Conservation (phyloP, 768 basidiomycete species). For the Gymnopilus dilepis region DNA sequence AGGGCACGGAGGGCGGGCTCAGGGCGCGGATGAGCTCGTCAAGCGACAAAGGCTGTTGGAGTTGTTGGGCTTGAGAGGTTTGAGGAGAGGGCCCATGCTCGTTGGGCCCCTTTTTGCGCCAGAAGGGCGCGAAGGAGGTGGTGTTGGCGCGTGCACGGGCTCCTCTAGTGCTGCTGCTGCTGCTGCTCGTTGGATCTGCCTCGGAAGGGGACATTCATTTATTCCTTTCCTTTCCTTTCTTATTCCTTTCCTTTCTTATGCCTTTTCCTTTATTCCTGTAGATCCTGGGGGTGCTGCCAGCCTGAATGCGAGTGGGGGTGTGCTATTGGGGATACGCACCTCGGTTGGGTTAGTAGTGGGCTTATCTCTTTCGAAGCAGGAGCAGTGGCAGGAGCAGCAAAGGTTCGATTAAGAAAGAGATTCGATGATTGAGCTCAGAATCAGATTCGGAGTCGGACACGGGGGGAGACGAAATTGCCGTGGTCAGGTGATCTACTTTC, state of each 20-base stretch:
- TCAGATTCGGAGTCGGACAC: too few species aligned
- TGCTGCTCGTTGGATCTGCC: constrained; percentile 28
- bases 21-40: constrained; percentile 49
- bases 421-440: too few species aligned
- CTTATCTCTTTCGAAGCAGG: too few species aligned
- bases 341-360: background rate
- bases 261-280: too few species aligned
- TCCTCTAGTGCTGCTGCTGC: constrained; percentile 12
- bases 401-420: too few species aligned
- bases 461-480: too few species aligned
- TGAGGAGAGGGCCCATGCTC: constrained; percentile 24
- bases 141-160: constrained; percentile 41
- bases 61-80: constrained; percentile 22
- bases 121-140: constrained; percentile 37
- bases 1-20: constrained; percentile 68
- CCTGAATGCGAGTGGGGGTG: background rate
- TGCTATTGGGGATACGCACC: background rate
- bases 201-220: constrained; percentile 35
- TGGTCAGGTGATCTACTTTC: too few species aligned
- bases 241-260: too few species aligned
- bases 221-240: too few species aligned
- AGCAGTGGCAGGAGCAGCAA: too few species aligned
- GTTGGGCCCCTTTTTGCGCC: constrained; percentile 32
- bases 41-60: constrained; percentile 39
- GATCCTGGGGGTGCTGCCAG: background rate